Base-by-base conservation (phyloP, 495 filamentous ascomycete species). In the Aspergillus kassunensis region DNA sequence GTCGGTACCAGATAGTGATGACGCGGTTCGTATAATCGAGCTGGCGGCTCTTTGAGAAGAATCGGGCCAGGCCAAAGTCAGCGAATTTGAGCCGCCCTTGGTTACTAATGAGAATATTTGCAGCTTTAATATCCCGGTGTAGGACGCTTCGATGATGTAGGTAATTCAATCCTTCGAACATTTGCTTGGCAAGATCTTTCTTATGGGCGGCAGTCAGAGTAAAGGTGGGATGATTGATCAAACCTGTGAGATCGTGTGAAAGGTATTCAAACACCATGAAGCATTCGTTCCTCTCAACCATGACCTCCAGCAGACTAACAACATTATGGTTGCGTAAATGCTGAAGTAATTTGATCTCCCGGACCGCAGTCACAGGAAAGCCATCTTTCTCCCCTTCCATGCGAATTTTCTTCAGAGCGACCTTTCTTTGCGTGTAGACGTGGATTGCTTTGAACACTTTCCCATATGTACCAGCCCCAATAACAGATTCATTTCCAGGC, bases 241-340 rank as follows among this genome's bases (percentile, higher is more conserved):
- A 70, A 16, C 86, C 86, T 1, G 88, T 92, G 27, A 92, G 74
- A 66, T 99, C 95, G 64, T 99, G 95, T 15, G 92, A 92, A 23
- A 97, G 82, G 64, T 99, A 99, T 64, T 99, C 95, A 56, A 99
- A 99, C 8, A 99, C 95, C 95, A 99, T 99, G 71, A 93, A 97
- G 68, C 95, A 99, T 66, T 97, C 92, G 63, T 97, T 97, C 56
- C 84, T 85, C 70, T 98, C 95, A 13, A 97, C 93, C 93, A 98
- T 97, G 61, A 97, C 92, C 69, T 98, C 95, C 51, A 74, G 51
- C 40, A 77, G 53, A 41, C 86, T 85, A 54, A 99, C 91, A 30
- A 99, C 84, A 58, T 97, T 97, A 42, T 80, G 76, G 60, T 95
- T 90, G 54, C 87, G 89, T n/a, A 99, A 77, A 34, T 91, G 92